These are phyloP conservation scores for Coniella vitis DNA, from an alignment of 2,329 filamentous ascomycete genomes.

Conservation along the genomic window DNA sequence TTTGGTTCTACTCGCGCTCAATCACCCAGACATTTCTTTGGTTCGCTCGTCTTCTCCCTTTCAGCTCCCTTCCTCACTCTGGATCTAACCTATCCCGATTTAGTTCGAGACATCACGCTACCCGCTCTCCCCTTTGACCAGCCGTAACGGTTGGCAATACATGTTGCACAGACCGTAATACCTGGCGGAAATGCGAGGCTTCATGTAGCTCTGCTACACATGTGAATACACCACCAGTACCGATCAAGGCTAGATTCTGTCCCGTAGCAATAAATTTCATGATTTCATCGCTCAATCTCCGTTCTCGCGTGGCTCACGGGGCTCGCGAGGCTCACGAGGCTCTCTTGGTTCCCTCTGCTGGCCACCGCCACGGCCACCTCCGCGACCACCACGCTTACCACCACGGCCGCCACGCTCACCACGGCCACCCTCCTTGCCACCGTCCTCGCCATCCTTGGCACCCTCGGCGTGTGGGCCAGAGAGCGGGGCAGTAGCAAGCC, in stretches of 20 bases:
- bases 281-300: constrained; percentile 23
- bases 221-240: no score
- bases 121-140: background rate
- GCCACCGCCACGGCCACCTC: constrained; percentile 39
- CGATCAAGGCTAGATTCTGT: no score
- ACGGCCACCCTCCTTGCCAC: constrained; percentile 37
- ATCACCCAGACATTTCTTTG: no score
- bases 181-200: background rate
- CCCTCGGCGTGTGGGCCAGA: constrained; percentile 41
- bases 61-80: background rate
- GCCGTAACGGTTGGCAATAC: constrained; percentile 18
- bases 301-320: constrained; percentile 38
- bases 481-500: constrained; percentile 74
- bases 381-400: constrained; percentile 31
- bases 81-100: background rate
- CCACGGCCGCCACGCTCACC: constrained; percentile 39
- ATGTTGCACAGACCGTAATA: background rate
- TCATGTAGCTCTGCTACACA: constrained; percentile 1
- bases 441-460: constrained; percentile 33
- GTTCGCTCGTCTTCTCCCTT: constrained; percentile 2
- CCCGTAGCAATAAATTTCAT: constrained; percentile 10
- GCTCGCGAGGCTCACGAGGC: constrained; percentile 46
- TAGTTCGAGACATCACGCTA: background rate
- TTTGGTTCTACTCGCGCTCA: constrained; percentile 11
- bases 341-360: constrained; percentile 42